Evolutionary conservation across 257 asterid genomes (phyloP), one percentile per base, ranked within the genome.

Genomic region (Jacaranda mimosifolia): DNA sequence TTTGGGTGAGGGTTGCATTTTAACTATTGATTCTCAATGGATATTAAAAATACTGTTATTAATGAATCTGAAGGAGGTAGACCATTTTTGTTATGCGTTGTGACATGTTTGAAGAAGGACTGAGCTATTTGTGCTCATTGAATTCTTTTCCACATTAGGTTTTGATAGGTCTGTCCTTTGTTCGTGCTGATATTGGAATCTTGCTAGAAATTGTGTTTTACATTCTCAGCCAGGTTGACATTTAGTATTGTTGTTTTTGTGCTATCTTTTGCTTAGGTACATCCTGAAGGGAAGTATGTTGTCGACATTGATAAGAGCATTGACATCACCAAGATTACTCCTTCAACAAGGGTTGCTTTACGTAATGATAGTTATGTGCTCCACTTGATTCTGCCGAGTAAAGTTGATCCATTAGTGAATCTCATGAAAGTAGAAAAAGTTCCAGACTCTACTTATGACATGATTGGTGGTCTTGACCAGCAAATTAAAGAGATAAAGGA

Each of bases 391-490:
- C 88, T 95, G 63, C 97, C 99, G 7, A 93, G 97, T 83, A 93
- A 95, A 87, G 97, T 93, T 72, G 97, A 95, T 88, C 97, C 98
- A 0, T 77, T 91, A 83, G 97, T 95, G 85, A 95, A 95, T 79
- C 97, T 95, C 46, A 93, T 95, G 99, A 91, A 95, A 88, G 99
- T 95, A 60, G 99, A 95, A 68, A 95, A 95, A 81, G 99, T 95
- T 70, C 98, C 97, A 0, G 97, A 95, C 80, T 95, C 98, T 80
- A 93, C 99, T 19, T 95, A 93, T 83, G 98, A 93, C 89, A 95
- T 95, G 99, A 95, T 95, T 85, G 99, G 99, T 84, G 97, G 98
- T 56, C 98, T 94, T 62, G 99, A 95, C 83, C 98, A 92, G 87
- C 98, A 95, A 86, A 95, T 95, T 74, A 95, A 92, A 73, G 99